These are phyloP conservation scores for Fragaria vesca DNA, from an alignment of 306 rosid genomes.

Conservation along the genomic window DNA sequence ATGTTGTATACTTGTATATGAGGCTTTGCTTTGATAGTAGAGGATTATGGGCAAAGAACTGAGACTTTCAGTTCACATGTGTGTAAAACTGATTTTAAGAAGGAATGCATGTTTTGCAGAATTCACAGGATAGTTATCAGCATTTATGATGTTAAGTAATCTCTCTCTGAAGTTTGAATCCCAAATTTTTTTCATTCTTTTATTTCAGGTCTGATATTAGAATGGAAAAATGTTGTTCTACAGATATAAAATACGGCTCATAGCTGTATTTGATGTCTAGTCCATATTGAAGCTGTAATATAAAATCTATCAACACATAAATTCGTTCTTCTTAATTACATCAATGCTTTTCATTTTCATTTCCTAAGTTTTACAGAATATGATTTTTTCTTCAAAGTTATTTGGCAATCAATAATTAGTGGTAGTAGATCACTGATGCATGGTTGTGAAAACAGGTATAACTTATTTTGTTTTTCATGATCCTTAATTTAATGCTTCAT, in stretches of 20 bases:
- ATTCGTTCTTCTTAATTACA: background rate
- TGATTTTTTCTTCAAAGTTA: background rate
- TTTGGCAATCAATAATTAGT: background rate
- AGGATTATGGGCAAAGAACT: background rate
- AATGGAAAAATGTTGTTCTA: background rate
- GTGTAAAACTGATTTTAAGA: background rate
- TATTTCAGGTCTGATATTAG: background rate
- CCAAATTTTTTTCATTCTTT: background rate
- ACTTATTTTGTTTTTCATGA: background rate
- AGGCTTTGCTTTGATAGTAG: background rate
- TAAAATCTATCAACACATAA: background rate
- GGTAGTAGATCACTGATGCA: background rate
- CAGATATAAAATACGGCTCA: background rate
- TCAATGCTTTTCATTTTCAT: background rate
- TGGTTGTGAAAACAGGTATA: background rate
- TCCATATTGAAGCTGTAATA: background rate
- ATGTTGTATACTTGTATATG: background rate
- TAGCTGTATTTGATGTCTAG: background rate
- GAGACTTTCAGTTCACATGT: background rate
- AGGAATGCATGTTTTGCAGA: background rate
- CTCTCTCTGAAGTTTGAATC: background rate
- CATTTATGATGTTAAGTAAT: background rate
- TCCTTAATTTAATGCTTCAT: conserved; percentile 8
- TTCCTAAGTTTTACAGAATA: background rate
- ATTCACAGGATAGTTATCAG: background rate